Conservation (phyloP, 2,329 filamentous ascomycete genomes). For the Beauveria caledonica region DNA sequence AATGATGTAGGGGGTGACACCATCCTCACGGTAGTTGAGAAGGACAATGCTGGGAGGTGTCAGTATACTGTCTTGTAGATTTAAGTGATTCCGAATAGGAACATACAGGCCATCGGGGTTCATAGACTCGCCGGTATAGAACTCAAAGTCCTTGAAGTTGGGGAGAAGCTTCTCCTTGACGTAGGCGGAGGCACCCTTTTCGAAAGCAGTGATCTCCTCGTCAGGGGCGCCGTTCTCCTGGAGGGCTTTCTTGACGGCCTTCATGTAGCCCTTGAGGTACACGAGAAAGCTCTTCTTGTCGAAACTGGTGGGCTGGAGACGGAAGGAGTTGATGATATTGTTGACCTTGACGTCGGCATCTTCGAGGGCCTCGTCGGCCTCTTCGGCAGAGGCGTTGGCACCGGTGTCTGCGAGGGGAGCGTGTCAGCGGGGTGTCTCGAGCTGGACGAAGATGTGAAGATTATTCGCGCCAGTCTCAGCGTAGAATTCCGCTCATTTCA, state of each 20-base stretch:
- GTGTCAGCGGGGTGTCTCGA: conserved; percentile 12
- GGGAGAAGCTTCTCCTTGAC: conserved; percentile 73
- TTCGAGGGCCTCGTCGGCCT: conserved; percentile 66
- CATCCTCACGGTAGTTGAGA: conserved; percentile 97
- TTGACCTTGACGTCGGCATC: conserved; percentile 69
- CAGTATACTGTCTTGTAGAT: conserved; percentile 9
- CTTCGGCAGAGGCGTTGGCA: conserved; percentile 96
- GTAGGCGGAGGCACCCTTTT: conserved; percentile 63
- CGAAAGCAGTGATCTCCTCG: conserved; percentile 67
- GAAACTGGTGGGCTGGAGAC: conserved; percentile 67
- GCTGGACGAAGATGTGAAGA: neutral
- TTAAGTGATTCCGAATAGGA: neutral
- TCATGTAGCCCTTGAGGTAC: conserved; percentile 92
- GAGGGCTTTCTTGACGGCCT: conserved; percentile 68
- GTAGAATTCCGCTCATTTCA: neutral
- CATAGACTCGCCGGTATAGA: conserved; percentile 88
- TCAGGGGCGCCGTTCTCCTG: conserved; percentile 53
- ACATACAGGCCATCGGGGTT: conserved; percentile 88
- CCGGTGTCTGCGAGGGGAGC: conserved; percentile 57
- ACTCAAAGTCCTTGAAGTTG: conserved; percentile 96
- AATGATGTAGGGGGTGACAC: conserved; percentile 78
- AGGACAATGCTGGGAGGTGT: conserved; percentile 62
- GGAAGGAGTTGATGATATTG: conserved; percentile 90
- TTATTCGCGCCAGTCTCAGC: neutral
- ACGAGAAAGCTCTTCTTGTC: conserved; percentile 81